A percentile compares a stretch with the other conserved stretches of the same genome.
These are phyloP conservation scores for Beauveria scarabaeidicola DNA, from an alignment of 2,329 filamentous ascomycete species.

Conservation along the genomic window DNA sequence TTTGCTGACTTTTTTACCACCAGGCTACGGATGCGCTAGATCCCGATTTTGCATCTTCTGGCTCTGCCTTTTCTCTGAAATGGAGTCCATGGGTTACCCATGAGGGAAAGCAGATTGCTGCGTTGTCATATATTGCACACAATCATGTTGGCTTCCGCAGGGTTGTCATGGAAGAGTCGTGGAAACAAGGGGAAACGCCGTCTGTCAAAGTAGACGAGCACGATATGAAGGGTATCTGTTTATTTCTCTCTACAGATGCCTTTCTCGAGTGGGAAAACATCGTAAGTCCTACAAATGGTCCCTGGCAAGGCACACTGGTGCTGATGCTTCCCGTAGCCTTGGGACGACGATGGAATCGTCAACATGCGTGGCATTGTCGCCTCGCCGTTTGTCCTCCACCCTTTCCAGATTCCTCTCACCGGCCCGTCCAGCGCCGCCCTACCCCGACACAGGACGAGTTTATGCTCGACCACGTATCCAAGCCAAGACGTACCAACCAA, in stretches of 20 bases:
- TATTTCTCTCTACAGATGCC: conserved; percentile 41
- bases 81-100: conserved; percentile 45
- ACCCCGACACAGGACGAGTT: conserved; percentile 30
- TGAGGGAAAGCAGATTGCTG: conserved; percentile 28
- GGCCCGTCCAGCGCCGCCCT: conserved; percentile 17
- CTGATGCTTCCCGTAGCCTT: conserved; percentile 29
- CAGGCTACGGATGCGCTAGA: conserved; percentile 29
- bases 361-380: conserved; percentile 45
- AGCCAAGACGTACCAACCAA: conserved; percentile 29
- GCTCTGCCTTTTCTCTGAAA: conserved; percentile 41
- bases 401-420: conserved; percentile 41
- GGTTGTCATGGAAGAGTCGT: conserved; percentile 32
- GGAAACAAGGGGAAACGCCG: conserved; percentile 28
- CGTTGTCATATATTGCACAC: conserved; percentile 41
- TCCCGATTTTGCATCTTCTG: conserved; percentile 39
- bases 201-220: conserved; percentile 29
- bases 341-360: conserved; percentile 28
- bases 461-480: conserved; percentile 40
- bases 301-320: neutral
- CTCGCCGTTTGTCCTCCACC: conserved; percentile 40
- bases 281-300: conserved; percentile 23
- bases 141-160: conserved; percentile 49
- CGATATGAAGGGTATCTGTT: conserved; percentile 41
- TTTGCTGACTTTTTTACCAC: neutral
- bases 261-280: conserved; percentile 49